Base-by-base conservation (phyloP, 2,329 filamentous ascomycete genomes). In the Fusarium buxicola region DNA sequence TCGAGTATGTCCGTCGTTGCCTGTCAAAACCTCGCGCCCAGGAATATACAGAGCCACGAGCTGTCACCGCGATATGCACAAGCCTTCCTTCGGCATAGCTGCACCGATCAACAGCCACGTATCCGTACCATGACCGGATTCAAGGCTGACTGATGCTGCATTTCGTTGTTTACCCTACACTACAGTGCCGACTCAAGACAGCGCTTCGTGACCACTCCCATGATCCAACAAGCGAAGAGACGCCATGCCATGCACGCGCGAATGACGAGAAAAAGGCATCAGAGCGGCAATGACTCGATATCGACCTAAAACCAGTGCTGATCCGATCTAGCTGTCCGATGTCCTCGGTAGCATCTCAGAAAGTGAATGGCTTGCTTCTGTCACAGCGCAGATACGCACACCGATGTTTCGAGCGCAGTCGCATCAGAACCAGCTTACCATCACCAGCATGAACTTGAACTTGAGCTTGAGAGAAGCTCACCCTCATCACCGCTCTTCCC, bases 331-430 rank as follows among this genome's bases (percentile, higher is more conserved):
- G 21, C 31, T n/a, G 30, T 38, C 31, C 30, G 28, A 41, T 46
- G 6, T 6, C 21, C 21, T 27, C 36, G n/a, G 35, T 24, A 16
- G n/a, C n/a, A 58, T 43, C n/a, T 28, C 39, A n/a, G 45, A 27
- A 50, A 45, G 50, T 57, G 57, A 61, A 32, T 28, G 30, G 30
- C 39, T 51, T 27, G 13, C 43, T 38, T 31, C 25, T 15, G 24
- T 49, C 31, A 51, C 38, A 41, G 58, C 31, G 44, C 40, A 48
- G 47, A 53, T 43, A 50, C 49, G 48, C 60, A 66, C 63, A 66
- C 63, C 63, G 63, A 66, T 58, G 51, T 65, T 66, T 66, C 46
- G 39, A 57, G 28, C 28, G 28, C 52, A 51, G 36, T 16, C 32
- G 31, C 47, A 50, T 50, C 45, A 48, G 34, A 65, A 30, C 32